Evolutionary conservation across 2,329 filamentous ascomycete genomes (phyloP), one percentile per base, ranked within the genome.

Genomic region (Colletotrichum tropicale): DNA sequence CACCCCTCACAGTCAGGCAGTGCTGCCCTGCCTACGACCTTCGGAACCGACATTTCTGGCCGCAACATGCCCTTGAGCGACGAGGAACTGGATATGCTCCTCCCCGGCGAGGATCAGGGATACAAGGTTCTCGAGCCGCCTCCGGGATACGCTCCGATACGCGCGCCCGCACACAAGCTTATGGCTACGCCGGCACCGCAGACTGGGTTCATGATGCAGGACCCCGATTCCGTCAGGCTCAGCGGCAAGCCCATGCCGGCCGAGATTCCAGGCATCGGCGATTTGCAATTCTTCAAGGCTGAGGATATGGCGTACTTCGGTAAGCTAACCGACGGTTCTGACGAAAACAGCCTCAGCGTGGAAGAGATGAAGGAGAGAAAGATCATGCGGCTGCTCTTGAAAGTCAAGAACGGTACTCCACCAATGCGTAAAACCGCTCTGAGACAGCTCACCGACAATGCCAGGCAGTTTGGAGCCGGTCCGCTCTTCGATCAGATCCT

Each of bases 231-330:
- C 82, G 92, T 93, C 75, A 92, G 95, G 78, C 88, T 94, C 66
- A 92, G 96, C 82, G 95, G 96, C 79, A 98, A 98, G 86, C 95
- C 98, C 79, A 92, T 98, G 81, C 95, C 96, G 10, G 98, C 95
- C 6, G 96, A 98, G 82, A 98, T 99, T 48, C 96, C 97, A 5
- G 97, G 97, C 52, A 96, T 99, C 66, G 96, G 96, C 52, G 97
- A 99, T 83, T 87, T 99, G 67, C 96, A 98, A 79, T 99, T 98
- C 84, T 98, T 99, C 90, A 99, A 99, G 87, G 92, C 96, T 2
- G 97, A 99, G 84, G 97, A 99, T 85, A 98, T 98, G 96, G 93
- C 95, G 52, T 99, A 99, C 86, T 99, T 99, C 81, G 96, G 96
- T 75, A 98, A 99, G 88, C 91, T 99, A 55, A 96, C 98, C 26